Evolutionary conservation across 495 filamentous ascomycete genomes (phyloP).

Genomic region (Penicillium manginii): DNA sequence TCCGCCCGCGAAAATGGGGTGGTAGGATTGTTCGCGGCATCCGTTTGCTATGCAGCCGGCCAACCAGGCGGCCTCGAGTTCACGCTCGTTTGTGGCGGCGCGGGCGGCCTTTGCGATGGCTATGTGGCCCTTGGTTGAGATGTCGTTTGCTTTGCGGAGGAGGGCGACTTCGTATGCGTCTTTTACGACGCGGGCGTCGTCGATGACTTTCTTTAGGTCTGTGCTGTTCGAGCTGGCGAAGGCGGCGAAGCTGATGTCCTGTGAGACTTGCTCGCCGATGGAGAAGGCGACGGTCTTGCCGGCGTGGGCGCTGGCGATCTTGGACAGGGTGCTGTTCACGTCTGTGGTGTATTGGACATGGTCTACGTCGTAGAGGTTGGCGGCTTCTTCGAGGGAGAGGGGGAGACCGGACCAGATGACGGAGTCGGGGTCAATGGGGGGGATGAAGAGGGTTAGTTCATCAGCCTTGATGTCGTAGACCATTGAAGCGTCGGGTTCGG

Average conservation of each 20-base stretch:
- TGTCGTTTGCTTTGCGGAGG: constrained; percentile 78
- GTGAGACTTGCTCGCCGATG: constrained; percentile 71
- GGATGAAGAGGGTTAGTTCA: constrained; percentile 88
- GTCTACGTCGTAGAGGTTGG: constrained; percentile 81
- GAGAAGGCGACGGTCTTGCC: constrained; percentile 63
- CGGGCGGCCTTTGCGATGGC: constrained; percentile 69
- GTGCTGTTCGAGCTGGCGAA: constrained; percentile 64
- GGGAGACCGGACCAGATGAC: constrained; percentile 98
- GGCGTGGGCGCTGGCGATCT: constrained; percentile 43
- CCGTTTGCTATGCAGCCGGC: constrained; percentile 74
- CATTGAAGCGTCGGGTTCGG: constrained; percentile 78
- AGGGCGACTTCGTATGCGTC: constrained; percentile 84
- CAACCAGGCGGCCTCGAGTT: constrained; percentile 80
- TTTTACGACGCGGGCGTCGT: constrained; percentile 77
- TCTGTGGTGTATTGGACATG: constrained; percentile 69
- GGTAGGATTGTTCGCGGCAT: constrained; percentile 79
- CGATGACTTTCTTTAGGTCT: constrained; percentile 74
- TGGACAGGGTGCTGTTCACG: constrained; percentile 65
- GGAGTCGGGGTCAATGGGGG: constrained; percentile 80
- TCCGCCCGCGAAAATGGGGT: constrained; percentile 79
- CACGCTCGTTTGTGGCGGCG: constrained; percentile 72
- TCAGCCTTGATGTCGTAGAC: constrained; percentile 75
- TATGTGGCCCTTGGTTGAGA: constrained; percentile 76
- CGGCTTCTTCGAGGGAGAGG: constrained; percentile 71
- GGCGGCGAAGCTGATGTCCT: constrained; percentile 63